Base-by-base conservation (phyloP, 495 filamentous ascomycete species). In the Elasticomyces elasticus region DNA sequence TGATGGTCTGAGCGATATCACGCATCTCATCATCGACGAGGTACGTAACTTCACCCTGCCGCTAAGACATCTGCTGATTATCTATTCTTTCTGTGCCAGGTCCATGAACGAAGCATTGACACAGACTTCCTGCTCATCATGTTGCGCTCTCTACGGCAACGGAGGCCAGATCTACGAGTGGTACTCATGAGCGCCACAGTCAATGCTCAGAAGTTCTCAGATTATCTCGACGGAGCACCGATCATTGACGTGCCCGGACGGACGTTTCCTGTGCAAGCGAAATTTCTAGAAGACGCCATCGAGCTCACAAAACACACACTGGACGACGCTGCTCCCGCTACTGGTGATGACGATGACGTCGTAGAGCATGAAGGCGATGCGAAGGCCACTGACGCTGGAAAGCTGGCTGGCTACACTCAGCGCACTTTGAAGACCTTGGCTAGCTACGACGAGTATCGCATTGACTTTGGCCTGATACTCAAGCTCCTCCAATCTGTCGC, bases 131-230 rank as follows among this genome's bases (percentile, higher is more conserved):
- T 98, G 19, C 72, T 98, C 12, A 86, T 96, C 55, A 83, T 96
- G 1, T 76, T 98, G 22, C 85, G 87, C 59, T 85, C 89, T 58
- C 72, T 96, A 15, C 76, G 95, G 63, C 58, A 76, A 20, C 76
- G 76, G 50, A 75, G 88, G 45, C 84, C 82, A 45, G 79, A 89
- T 42, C 69, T 95, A 42, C 84, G 83, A 60, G 84, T 98, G 26
- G 76, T 98, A 27, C 76, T 98, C 24, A 98, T 96, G 92, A 95
- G 90, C 48, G 92, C 92, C 5, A 98, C 92, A 2, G 83, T 96
- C 9, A 87, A 98, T 66, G 87, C 92, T 6, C 82, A 91, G 54
- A 81, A 81, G 15, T 94, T 98, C 65, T 95, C 92, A 0, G 80
- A 78, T 1, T 98, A 98, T 60, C 74, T 98, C 0, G 78, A 80